A percentile compares a stretch with the other conserved stretches of the same genome.
phyloP scores from a whole-genome alignment of 805 yeast genomes.

The Wickerhamiella alocasiicola region DNA sequence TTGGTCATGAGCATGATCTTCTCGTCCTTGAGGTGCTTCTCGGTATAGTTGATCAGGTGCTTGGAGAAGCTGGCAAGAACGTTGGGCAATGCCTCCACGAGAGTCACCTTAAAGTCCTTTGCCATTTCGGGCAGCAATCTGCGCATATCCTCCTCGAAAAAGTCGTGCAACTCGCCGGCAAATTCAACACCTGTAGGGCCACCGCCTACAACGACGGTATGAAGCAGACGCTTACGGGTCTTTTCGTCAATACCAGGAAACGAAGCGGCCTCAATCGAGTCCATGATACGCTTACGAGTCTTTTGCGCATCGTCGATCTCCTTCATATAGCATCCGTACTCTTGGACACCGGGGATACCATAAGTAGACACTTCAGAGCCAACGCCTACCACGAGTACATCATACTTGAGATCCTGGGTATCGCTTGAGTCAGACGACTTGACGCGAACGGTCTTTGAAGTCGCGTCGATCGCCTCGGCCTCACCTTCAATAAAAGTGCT shows the following conservation, averaged over 20 bases:
- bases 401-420: slow-evolving; percentile 46
- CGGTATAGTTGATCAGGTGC: slow-evolving; percentile 51
- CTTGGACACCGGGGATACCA: slow-evolving; percentile 84
- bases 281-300: slow-evolving; percentile 72
- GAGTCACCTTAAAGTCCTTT: slow-evolving; percentile 66
- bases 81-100: slow-evolving; percentile 85
- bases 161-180: slow-evolving; percentile 93
- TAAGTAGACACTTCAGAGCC: slow-evolving; percentile 94
- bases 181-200: slow-evolving; percentile 98
- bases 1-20: slow-evolving; percentile 66
- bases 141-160: slow-evolving; percentile 76
- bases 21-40: slow-evolving; percentile 54
- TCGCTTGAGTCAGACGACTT: slow-evolving; percentile 25
- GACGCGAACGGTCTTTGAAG: slow-evolving; percentile 48
- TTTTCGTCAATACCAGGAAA: slow-evolving; percentile 52
- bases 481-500: slow-evolving; percentile 89
- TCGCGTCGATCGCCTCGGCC: slow-evolving; percentile 72
- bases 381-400: slow-evolving; percentile 80
- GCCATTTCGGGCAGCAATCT: slow-evolving; percentile 84
- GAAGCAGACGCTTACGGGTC: slow-evolving; percentile 73
- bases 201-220: slow-evolving; percentile 91
- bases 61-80: slow-evolving; percentile 46
- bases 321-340: slow-evolving; percentile 77
- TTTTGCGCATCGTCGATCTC: slow-evolving; percentile 81
- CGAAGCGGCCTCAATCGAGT: slow-evolving; percentile 79